Evolutionary conservation across 192 early-diverging fungal species (phyloP).

Genomic region (Gonapodya sp.): DNA sequence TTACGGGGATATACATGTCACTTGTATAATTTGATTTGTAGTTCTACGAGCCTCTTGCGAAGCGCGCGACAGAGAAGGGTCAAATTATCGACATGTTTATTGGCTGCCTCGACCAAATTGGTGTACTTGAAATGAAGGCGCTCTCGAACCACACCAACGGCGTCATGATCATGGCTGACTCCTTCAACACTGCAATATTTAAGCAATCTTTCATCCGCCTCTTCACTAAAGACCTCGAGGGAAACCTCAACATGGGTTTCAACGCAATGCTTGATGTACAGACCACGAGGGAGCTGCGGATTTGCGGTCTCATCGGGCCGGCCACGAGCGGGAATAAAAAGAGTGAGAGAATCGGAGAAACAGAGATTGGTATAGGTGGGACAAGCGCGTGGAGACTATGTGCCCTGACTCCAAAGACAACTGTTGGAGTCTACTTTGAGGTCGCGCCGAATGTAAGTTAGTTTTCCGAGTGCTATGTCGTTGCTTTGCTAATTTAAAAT

Average conservation of each 20-base stretch:
- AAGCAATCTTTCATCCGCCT: slow-evolving; percentile 94
- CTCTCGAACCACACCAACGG: slow-evolving; percentile 85
- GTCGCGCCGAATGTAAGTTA: slow-evolving; percentile 69
- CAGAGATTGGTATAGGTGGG: slow-evolving; percentile 94
- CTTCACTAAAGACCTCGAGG: slow-evolving; percentile 84
- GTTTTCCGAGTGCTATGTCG: neutral
- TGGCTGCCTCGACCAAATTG: slow-evolving; percentile 96
- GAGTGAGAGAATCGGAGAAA: slow-evolving; percentile 82
- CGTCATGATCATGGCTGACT: slow-evolving; percentile 88
- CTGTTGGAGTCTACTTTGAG: slow-evolving; percentile 90
- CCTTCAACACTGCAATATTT: slow-evolving; percentile 91
- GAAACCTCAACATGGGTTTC: slow-evolving; percentile 89
- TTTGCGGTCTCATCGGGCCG: slow-evolving; percentile 96
- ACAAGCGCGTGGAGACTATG: slow-evolving; percentile 96
- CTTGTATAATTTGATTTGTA: slow-evolving; percentile 17
- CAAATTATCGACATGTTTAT: slow-evolving; percentile 94
- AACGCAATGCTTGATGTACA: slow-evolving; percentile 93
- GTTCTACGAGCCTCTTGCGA: slow-evolving; percentile 87
- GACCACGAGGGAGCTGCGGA: slow-evolving; percentile 89
- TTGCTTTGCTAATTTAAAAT: neutral
- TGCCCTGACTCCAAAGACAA: slow-evolving; percentile 72
- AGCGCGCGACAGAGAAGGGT: slow-evolving; percentile 76
- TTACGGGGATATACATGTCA: neutral
- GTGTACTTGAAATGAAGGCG: slow-evolving; percentile 91
- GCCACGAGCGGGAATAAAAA: slow-evolving; percentile 87